phyloP scores from a whole-genome alignment of 331 rosid genomes.

The Telfairia occidentalis region DNA sequence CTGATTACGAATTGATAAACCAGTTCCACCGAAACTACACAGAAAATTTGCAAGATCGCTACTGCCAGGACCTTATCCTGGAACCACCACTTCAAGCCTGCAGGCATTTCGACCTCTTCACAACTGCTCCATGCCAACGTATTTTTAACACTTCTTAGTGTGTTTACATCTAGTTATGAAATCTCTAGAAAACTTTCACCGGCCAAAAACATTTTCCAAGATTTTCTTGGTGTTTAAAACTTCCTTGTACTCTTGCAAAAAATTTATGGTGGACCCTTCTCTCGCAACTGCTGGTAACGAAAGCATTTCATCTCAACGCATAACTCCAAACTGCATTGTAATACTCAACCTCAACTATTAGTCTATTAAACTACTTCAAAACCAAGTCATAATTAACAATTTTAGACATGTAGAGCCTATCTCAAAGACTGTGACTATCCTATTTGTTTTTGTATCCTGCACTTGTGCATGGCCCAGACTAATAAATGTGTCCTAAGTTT shows the following conservation, averaged over 20 bases:
- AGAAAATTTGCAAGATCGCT: neutral
- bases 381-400: neutral
- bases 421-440: neutral
- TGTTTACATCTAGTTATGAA: neutral
- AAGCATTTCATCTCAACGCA: neutral
- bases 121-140: neutral
- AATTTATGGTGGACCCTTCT: neutral
- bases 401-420: neutral
- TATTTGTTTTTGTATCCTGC: neutral
- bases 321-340: neutral
- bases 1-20: neutral
- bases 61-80: neutral
- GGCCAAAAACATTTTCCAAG: neutral
- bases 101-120: neutral
- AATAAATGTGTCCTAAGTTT: neutral
- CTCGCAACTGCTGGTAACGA: neutral
- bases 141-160: neutral
- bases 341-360: neutral
- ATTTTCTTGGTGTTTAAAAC: neutral
- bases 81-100: neutral
- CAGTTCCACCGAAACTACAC: neutral
- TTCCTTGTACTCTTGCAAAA: neutral
- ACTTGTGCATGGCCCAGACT: neutral
- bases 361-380: neutral
- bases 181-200: neutral